phyloP scores from a whole-genome alignment of 2,329 filamentous ascomycete genomes.

The Aspergillus hiratsukae region DNA sequence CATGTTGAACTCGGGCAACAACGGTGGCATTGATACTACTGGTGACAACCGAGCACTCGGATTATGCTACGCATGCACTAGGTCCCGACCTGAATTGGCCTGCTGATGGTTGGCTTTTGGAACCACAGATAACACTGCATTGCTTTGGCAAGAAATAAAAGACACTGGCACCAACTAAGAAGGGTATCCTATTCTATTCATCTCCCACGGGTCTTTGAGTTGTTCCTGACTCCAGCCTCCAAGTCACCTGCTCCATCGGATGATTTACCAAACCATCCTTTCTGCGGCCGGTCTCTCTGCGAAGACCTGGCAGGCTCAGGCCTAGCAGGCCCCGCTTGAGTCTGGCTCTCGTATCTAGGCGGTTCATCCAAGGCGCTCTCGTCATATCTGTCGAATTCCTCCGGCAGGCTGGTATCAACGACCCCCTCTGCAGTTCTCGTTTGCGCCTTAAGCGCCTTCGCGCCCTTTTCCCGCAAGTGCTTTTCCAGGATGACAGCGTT shows the following conservation, averaged over 20 bases:
- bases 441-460: slow-evolving; percentile 26
- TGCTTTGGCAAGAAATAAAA: neutral
- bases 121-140: neutral
- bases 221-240: slow-evolving; percentile 27
- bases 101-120: slow-evolving; percentile 12
- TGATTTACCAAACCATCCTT: slow-evolving; percentile 28
- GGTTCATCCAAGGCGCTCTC: slow-evolving; percentile 21
- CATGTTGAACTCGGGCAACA: slow-evolving; percentile 58
- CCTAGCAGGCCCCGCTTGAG: slow-evolving; percentile 15
- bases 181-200: neutral
- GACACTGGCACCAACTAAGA: neutral
- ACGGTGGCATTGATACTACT: slow-evolving; percentile 31
- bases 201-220: slow-evolving; percentile 10
- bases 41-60: slow-evolving; percentile 49
- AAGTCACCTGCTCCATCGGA: slow-evolving; percentile 24
- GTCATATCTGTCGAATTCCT: slow-evolving; percentile 36
- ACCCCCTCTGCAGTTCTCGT: slow-evolving; percentile 19
- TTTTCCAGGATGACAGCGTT: slow-evolving; percentile 45
- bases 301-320: slow-evolving; percentile 22
- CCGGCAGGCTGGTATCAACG: slow-evolving; percentile 35
- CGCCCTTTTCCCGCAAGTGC: slow-evolving; percentile 39
- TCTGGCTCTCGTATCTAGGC: slow-evolving; percentile 12
- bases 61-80: slow-evolving; percentile 44
- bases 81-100: slow-evolving; percentile 31
- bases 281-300: slow-evolving; percentile 20